phyloP scores from a whole-genome alignment of 2,329 filamentous ascomycete species.

The Epichloe amarillans region DNA sequence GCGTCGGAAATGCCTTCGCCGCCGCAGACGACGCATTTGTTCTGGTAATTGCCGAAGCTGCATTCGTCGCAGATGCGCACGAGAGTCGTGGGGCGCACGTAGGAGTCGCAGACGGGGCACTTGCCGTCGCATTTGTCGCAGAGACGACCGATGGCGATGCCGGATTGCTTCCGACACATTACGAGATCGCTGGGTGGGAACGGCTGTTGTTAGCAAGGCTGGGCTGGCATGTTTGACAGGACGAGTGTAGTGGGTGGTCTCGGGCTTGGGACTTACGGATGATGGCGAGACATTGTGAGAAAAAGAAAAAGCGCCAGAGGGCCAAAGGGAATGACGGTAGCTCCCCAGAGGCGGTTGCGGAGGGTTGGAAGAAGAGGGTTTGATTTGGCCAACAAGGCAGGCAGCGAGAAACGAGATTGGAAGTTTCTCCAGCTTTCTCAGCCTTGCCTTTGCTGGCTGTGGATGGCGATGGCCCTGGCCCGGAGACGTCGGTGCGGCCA shows the following conservation, averaged over 20 bases:
- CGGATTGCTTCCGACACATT: conserved; percentile 98
- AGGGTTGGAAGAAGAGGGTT: background rate
- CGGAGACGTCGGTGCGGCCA: background rate
- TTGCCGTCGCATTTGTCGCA: conserved; percentile 99
- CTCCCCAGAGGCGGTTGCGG: no score
- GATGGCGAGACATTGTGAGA: conserved; percentile 73
- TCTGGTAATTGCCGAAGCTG: conserved; percentile 99
- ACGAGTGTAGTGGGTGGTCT: background rate
- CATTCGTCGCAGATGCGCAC: conserved; percentile 99
- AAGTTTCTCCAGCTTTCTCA: conserved; percentile 25
- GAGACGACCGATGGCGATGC: conserved; percentile 94
- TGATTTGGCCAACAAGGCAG: background rate
- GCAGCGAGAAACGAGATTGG: conserved; percentile 1
- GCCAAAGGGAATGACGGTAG: background rate
- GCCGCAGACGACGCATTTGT: conserved; percentile 98
- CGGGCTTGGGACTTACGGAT: conserved; percentile 51
- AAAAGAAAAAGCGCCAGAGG: background rate
- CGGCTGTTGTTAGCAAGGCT: conserved; percentile 14
- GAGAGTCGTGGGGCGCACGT: conserved; percentile 93
- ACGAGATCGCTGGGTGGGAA: conserved; percentile 63
- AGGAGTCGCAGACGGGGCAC: conserved; percentile 96
- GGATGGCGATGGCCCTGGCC: background rate
- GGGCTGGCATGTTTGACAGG: background rate
- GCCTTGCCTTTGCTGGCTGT: conserved; percentile 31
- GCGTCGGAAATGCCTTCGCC: conserved; percentile 96